Base-by-base conservation (phyloP, 2,329 filamentous ascomycete species). In the Colletotrichum magnum region DNA sequence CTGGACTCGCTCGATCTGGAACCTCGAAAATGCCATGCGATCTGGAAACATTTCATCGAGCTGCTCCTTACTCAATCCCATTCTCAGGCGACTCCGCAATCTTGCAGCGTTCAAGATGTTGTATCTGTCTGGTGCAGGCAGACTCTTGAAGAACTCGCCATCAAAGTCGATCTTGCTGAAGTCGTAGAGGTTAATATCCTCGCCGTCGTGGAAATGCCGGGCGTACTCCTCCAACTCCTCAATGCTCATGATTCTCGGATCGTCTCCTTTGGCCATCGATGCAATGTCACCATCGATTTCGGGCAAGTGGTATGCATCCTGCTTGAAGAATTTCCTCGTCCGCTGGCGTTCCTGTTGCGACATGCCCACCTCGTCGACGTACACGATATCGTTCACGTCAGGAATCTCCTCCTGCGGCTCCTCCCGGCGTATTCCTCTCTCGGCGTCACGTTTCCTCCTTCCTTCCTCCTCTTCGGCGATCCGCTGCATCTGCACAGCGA, bases 161-260 rank as follows among this genome's bases (percentile, higher is more conserved):
- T 98, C 93, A 75, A 98, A 99, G 77, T 99, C 96, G 74, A 99
- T 99, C 81, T 98, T 98, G 77, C 93, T 97, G 77, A 99, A 99
- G 81, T 98, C 95, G 80, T 98, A 98, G 5, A 95, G 81, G 72
- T 92, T 91, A 74, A 98, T 92, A 78, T 98, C 95, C 80, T 98
- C 94, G 63, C 96, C 96, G 70, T 90, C 90, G 75, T 98, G 90
- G 75, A 98, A 98, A 72, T 98, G 95, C 59, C 92, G 87, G 3
- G 97, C 95, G 78, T 99, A 99, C 73, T 95, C 92, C 80, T 98
- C 94, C 68, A 99, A 83, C 77, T 99, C 95, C 76, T 97, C 94
- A 26, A 97, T 88, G 61, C 93, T 97, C 96, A 99, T 98, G 75
- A 99, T 95, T 16, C 97, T 89, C 4, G 95, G 95, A 79, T 99